Evolutionary conservation across 225 moss, liverwort and hornwort genomes (phyloP).

Genomic region (Anthoceros angustus): DNA sequence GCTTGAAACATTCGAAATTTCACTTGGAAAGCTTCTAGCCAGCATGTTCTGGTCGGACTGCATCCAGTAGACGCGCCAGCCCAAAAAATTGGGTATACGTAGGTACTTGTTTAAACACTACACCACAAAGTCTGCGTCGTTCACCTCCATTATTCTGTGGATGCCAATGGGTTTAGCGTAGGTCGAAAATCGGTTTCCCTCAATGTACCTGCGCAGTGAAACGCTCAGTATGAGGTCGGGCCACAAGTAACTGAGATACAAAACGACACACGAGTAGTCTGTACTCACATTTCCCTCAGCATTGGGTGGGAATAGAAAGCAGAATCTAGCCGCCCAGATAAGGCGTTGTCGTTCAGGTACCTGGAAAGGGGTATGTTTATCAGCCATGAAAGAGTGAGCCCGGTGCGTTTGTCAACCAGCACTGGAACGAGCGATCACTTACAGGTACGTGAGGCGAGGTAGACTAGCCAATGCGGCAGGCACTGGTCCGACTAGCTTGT

Average conservation of each 20-base stretch:
- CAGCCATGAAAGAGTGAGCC: neutral
- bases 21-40: no score
- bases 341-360: slow-evolving; percentile 7
- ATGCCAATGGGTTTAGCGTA: slow-evolving; percentile 2
- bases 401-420: no score
- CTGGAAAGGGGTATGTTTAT: neutral
- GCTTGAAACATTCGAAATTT: no score
- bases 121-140: slow-evolving; percentile 9
- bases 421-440: neutral
- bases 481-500: slow-evolving; percentile 4
- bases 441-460: slow-evolving; percentile 7
- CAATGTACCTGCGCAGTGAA: slow-evolving; percentile 8
- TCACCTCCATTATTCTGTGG: slow-evolving; percentile 7
- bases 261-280: neutral
- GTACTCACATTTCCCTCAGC: slow-evolving; percentile 7
- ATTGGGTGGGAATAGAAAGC: slow-evolving; percentile 1
- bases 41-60: no score
- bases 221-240: neutral
- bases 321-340: slow-evolving; percentile 1
- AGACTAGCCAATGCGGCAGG: slow-evolving; percentile 7
- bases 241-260: neutral
- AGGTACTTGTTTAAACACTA: neutral
- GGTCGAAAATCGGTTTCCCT: slow-evolving; percentile 5
- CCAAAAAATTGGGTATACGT: no score
- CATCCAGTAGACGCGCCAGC: no score